phyloP scores from a whole-genome alignment of 2,329 filamentous ascomycete species.

The Graphium sp. region DNA sequence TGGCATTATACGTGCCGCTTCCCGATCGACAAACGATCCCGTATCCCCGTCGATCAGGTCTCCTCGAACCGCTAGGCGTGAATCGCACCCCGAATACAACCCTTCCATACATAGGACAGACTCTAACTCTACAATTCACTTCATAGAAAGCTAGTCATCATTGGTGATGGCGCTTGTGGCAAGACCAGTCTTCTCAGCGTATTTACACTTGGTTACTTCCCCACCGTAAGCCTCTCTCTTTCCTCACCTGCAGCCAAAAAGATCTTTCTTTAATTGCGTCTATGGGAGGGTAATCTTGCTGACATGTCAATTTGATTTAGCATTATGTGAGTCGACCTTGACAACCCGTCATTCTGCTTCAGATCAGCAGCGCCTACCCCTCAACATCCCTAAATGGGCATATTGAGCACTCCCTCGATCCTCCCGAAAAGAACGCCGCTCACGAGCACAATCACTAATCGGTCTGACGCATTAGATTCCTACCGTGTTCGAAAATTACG shows the following conservation, averaged over 20 bases:
- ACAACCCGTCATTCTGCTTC: too few species aligned
- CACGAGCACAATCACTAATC: too few species aligned
- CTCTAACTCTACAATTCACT: too few species aligned
- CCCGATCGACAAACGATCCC: too few species aligned
- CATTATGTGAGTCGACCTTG: conserved; percentile 47
- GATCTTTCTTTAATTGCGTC: too few species aligned
- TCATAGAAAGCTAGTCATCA: conserved; percentile 82
- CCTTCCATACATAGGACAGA: too few species aligned
- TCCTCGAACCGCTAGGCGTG: too few species aligned
- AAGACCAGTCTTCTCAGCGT: conserved; percentile 96
- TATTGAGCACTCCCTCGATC: conserved; percentile 10
- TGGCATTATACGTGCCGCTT: not conserved
- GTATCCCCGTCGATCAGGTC: too few species aligned
- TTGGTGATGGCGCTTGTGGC: conserved; percentile 92
- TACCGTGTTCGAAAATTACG: conserved; percentile 98
- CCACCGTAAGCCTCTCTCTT: conserved; percentile 52
- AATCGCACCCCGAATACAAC: too few species aligned
- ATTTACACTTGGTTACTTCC: conserved; percentile 95
- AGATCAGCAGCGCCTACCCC: too few species aligned
- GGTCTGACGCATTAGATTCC: conserved; percentile 46
- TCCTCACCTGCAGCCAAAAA: conserved; percentile 3
- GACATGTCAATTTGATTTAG: too few species aligned
- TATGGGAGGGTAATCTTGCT: too few species aligned
- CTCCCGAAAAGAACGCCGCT: conserved; percentile 2
- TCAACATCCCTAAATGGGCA: conserved; percentile 3